A percentile compares a stretch with the other conserved stretches of the same genome.
These are phyloP conservation scores for Lagerstroemia fauriei DNA, from an alignment of 441 rosid species.

Conservation along the genomic window DNA sequence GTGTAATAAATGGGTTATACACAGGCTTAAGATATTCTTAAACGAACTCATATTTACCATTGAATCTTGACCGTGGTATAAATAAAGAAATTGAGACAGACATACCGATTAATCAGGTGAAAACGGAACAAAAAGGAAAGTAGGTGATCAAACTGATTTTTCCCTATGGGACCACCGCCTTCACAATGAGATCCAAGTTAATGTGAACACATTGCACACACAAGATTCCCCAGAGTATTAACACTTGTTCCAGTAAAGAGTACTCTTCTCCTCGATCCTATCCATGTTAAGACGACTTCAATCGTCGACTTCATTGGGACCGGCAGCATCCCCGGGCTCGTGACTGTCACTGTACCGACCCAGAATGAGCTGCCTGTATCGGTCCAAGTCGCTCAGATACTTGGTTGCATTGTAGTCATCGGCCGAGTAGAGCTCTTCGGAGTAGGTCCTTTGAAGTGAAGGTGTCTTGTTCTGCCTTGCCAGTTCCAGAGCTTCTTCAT, in stretches of 20 bases:
- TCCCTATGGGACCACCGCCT: not conserved
- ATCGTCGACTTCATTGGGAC: not conserved
- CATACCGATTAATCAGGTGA: not conserved
- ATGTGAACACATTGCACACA: not conserved
- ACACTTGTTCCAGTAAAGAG: not conserved
- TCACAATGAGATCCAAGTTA: not conserved
- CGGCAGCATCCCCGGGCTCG: not conserved
- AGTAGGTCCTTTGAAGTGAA: constrained; percentile 59
- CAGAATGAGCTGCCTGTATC: constrained; percentile 59
- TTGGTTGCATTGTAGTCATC: constrained; percentile 76
- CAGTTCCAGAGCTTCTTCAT: constrained; percentile 41
- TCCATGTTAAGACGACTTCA: not conserved
- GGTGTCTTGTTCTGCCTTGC: constrained; percentile 40
- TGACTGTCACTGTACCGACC: constrained; percentile 15
- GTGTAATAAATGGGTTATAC: no score
- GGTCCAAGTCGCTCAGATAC: constrained; percentile 52
- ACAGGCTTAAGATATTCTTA: no score
- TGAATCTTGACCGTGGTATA: not conserved
- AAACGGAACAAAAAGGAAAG: no score
- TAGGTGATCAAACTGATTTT: not conserved
- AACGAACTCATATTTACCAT: no score
- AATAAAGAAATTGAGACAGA: not conserved
- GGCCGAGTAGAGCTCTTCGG: constrained; percentile 65
- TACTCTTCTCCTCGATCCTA: not conserved
- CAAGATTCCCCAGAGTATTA: not conserved